Percentiles rank a stretch among this genome's conserved stretches.
These are phyloP conservation scores for Blastobotrys raffinosifermentans DNA, from an alignment of 1,139 yeast genomes.

Conservation along the genomic window DNA sequence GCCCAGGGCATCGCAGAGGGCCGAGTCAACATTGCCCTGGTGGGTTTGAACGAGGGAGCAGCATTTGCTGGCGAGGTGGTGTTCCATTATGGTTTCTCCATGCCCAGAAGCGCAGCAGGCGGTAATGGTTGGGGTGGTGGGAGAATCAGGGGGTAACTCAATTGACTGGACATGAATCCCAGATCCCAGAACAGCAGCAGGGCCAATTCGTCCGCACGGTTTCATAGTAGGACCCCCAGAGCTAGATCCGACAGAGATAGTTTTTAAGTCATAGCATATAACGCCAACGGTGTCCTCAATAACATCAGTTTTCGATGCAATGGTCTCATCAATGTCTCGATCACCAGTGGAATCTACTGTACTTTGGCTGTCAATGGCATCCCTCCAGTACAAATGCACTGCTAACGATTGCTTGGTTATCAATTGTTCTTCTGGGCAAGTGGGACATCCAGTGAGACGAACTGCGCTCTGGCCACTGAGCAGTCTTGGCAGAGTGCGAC, in stretches of 20 bases:
- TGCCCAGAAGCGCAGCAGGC: slow-evolving; percentile 1
- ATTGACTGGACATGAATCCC: slow-evolving; percentile 23
- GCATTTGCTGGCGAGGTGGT: neutral
- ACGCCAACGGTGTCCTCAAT: slow-evolving; percentile 37
- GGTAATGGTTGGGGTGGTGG: neutral
- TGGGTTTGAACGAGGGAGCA: neutral
- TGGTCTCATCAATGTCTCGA: neutral
- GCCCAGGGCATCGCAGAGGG: neutral
- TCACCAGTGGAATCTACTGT: neutral
- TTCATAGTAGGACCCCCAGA: slow-evolving; percentile 38
- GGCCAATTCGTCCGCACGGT: slow-evolving; percentile 37
- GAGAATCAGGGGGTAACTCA: neutral
- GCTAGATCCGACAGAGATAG: slow-evolving; percentile 31
- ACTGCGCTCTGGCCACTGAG: slow-evolving; percentile 34
- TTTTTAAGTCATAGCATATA: slow-evolving; percentile 26
- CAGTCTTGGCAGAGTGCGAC: slow-evolving; percentile 32
- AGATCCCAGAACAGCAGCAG: slow-evolving; percentile 36
- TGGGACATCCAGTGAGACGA: too few species aligned
- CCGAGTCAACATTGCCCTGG: neutral
- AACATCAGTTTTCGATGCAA: slow-evolving; percentile 1
- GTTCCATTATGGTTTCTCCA: neutral
- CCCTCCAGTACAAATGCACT: slow-evolving; percentile 21
- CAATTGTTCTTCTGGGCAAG: slow-evolving; percentile 15
- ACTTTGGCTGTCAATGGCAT: slow-evolving; percentile 6
- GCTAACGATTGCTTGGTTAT: slow-evolving; percentile 18